Evolutionary conservation across 208 protist species (phyloP).

Genomic region (Leishmania martiniquensis): DNA sequence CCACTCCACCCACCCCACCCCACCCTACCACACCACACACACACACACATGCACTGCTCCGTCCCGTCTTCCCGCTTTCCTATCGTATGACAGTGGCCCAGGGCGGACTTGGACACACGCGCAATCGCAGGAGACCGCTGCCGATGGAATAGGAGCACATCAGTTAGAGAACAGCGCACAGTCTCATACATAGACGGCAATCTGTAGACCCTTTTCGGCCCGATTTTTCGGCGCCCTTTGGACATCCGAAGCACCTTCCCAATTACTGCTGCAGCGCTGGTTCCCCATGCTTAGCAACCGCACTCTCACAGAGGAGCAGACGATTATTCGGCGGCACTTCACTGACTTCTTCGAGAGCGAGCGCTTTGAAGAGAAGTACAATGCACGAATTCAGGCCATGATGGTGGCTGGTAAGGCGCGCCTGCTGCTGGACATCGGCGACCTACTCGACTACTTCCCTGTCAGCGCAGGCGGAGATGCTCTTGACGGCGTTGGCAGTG

Average conservation of each 20-base stretch:
- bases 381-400: conserved; percentile 80
- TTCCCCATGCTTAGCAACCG: conserved; percentile 75
- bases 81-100: no score
- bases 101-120: conserved; percentile 5
- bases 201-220: neutral
- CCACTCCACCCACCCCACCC: no score
- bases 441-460: conserved; percentile 87
- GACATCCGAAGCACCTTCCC: neutral
- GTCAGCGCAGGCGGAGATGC: conserved; percentile 16
- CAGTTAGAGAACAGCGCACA: no score
- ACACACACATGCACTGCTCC: no score
- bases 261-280: neutral
- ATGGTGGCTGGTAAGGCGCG: conserved; percentile 77
- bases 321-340: conserved; percentile 85
- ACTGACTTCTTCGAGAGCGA: conserved; percentile 92
- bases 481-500: neutral
- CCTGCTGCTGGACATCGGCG: conserved; percentile 92
- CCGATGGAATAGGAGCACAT: no score
- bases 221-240: neutral
- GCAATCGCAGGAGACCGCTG: no score
- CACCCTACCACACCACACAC: no score
- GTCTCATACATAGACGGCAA: conserved; percentile 10
- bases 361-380: conserved; percentile 86
- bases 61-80: neutral
- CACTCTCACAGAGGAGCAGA: conserved; percentile 89